Base-by-base conservation (phyloP, 2,329 filamentous ascomycete species). In the Beauveria asiatica region DNA sequence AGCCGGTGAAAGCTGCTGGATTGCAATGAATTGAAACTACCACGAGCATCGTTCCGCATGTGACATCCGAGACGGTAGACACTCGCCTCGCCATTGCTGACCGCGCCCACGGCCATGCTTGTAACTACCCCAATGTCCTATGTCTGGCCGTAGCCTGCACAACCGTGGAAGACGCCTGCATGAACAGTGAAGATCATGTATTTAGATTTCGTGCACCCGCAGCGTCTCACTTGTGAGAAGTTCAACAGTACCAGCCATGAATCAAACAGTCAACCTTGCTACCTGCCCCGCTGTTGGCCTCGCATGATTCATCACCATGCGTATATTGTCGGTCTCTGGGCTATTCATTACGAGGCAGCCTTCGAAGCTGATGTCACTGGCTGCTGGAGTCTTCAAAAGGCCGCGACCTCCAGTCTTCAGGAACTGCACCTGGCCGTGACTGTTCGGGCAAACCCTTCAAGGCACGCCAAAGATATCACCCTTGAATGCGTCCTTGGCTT, bases 401-500 rank as follows among this genome's bases (percentile, higher is more conserved):
- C 67, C 3, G 65, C 60, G 39, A 75, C 69, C 45, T 71, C 70
- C 3, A 75, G 70, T 9, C 74, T 74, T 70, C 75, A 65, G 75
- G 76, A 69, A 68, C 37, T 76, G 70, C 6, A 61, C 72, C 55
- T 70, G 52, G 10, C 72, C 68, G 17, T 58, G 52, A 1, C 57
- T 37, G 50, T 72, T 70, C 27, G 70, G 72, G 65, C 73, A 75
- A 10, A 67, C 68, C 55, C 75, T 64, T 73, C 73, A 76, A 5
- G 73, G 74, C 45, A 76, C 61, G 2, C 74, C 73, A 62, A 76
- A 75, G 1, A 72, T 73, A 52, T 71, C 73, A 1, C 69, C 65
- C 7, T 61, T 67, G 62, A 75, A 75, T 0, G 73, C 74, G 19
- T 53, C 21, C 54, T 75, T 75, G 53, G 67, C 70, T 7, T 68